These are phyloP conservation scores for Aspergillus neotritici DNA, from an alignment of 2,329 filamentous ascomycete genomes.

Conservation along the genomic window DNA sequence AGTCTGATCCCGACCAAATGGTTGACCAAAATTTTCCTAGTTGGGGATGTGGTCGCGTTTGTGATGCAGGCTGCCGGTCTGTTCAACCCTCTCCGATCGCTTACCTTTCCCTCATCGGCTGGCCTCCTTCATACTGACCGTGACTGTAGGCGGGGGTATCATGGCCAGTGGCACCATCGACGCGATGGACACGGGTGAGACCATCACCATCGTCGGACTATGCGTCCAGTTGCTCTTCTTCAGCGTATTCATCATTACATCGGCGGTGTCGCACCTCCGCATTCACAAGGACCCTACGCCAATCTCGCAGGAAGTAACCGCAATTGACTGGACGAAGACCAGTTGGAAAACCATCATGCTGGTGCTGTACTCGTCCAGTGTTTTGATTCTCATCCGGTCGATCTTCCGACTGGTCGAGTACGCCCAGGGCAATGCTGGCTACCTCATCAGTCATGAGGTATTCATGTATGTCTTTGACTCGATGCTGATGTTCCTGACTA, in stretches of 20 bases:
- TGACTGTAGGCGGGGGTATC: slow-evolving; percentile 12
- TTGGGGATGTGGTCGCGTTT: slow-evolving; percentile 31
- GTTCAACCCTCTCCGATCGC: background rate
- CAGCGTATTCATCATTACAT: slow-evolving; percentile 49
- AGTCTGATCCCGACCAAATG: slow-evolving; percentile 28
- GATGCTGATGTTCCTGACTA: slow-evolving; percentile 9
- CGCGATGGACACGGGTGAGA: slow-evolving; percentile 11
- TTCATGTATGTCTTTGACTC: slow-evolving; percentile 21
- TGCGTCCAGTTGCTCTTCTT: slow-evolving; percentile 55
- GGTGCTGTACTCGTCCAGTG: slow-evolving; percentile 7
- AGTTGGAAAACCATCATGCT: slow-evolving; percentile 9
- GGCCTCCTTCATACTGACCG: background rate
- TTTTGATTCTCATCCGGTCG: slow-evolving; percentile 20
- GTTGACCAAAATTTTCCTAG: slow-evolving; percentile 36
- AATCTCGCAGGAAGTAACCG: background rate
- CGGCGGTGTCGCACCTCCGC: slow-evolving; percentile 46
- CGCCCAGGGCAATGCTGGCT: slow-evolving; percentile 17
- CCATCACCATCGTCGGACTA: slow-evolving; percentile 52
- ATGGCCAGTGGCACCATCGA: slow-evolving; percentile 11
- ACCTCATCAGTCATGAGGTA: slow-evolving; percentile 17
- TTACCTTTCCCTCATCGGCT: background rate
- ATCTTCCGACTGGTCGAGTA: slow-evolving; percentile 19
- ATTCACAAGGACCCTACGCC: slow-evolving; percentile 31
- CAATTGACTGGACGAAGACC: background rate
- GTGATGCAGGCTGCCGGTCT: slow-evolving; percentile 25